phyloP scores from a whole-genome alignment of 495 filamentous ascomycete genomes.

The Penicillium lividum region DNA sequence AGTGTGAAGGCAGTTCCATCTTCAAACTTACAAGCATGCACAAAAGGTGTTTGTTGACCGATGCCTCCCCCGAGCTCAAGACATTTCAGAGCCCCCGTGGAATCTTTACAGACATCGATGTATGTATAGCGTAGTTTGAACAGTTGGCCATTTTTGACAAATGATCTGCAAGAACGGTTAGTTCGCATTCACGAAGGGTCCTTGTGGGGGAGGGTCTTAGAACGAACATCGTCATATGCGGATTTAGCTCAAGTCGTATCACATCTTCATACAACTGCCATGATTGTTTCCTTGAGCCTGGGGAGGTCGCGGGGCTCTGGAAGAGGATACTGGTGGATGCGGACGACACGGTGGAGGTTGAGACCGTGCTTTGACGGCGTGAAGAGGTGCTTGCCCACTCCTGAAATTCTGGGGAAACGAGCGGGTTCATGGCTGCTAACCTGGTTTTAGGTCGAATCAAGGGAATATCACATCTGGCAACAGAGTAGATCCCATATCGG shows the following conservation, averaged over 20 bases:
- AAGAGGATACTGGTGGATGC: constrained; percentile 39
- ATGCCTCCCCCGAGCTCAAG: constrained; percentile 43
- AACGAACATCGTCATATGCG: constrained; percentile 44
- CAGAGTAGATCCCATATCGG: constrained; percentile 16
- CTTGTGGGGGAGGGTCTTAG: not conserved
- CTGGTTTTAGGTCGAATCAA: constrained; percentile 2
- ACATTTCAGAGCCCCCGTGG: constrained; percentile 38
- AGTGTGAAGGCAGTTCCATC: not conserved
- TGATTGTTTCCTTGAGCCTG: constrained; percentile 37
- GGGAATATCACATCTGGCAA: constrained; percentile 6
- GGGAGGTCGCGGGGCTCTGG: constrained; percentile 34
- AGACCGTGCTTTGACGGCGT: constrained; percentile 40
- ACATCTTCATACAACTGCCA: constrained; percentile 40
- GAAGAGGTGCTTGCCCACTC: constrained; percentile 39
- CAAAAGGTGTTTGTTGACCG: constrained; percentile 42
- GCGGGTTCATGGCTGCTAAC: constrained; percentile 29
- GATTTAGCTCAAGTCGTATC: constrained; percentile 37
- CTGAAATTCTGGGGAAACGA: constrained; percentile 28
- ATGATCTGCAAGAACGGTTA: constrained; percentile 31
- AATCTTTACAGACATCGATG: constrained; percentile 47
- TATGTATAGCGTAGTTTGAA: constrained; percentile 47
- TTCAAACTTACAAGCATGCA: constrained; percentile 42
- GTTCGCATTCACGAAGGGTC: not conserved
- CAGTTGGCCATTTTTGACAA: constrained; percentile 38
- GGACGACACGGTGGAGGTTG: constrained; percentile 44